These are phyloP conservation scores for Cyclocybe aegerita DNA, from an alignment of 768 basidiomycete species.

Conservation along the genomic window DNA sequence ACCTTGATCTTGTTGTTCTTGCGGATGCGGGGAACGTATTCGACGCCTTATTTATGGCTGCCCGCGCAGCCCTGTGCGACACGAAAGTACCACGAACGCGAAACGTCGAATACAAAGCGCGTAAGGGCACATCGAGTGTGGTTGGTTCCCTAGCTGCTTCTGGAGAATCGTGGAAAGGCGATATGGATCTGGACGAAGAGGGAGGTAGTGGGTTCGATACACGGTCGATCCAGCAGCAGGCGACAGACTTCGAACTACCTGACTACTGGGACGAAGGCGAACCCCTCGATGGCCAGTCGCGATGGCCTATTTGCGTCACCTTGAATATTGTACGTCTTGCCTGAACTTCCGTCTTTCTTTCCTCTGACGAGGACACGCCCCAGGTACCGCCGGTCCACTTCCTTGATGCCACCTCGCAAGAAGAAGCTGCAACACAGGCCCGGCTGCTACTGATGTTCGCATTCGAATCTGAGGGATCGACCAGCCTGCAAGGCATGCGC, in stretches of 20 bases:
- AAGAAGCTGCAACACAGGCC: slow-evolving; percentile 67
- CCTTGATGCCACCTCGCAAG: slow-evolving; percentile 70
- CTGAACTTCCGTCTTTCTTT: not conserved
- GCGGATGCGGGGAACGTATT: slow-evolving; percentile 73
- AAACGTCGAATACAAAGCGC: slow-evolving; percentile 64
- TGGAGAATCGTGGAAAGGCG: slow-evolving; percentile 26
- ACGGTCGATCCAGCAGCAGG: slow-evolving; percentile 38
- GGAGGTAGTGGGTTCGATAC: slow-evolving; percentile 59
- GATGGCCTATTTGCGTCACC: slow-evolving; percentile 78
- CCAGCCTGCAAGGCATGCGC: slow-evolving; percentile 61
- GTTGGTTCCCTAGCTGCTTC: slow-evolving; percentile 1
- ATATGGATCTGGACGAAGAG: slow-evolving; percentile 59
- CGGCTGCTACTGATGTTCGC: slow-evolving; percentile 66
- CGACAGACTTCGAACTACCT: slow-evolving; percentile 81
- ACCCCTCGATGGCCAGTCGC: slow-evolving; percentile 54
- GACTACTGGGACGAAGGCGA: slow-evolving; percentile 91
- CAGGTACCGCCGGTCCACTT: slow-evolving; percentile 63
- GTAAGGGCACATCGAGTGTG: slow-evolving; percentile 13
- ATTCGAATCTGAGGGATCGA: slow-evolving; percentile 32
- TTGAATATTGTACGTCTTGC: slow-evolving; percentile 64
- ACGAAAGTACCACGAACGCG: slow-evolving; percentile 77
- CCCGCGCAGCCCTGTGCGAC: slow-evolving; percentile 78
- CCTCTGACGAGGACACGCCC: not conserved
- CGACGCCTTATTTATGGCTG: slow-evolving; percentile 79
- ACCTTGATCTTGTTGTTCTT: slow-evolving; percentile 74